Evolutionary conservation across 1,139 yeast species (phyloP).

Genomic region (Citeromyces siamensis): DNA sequence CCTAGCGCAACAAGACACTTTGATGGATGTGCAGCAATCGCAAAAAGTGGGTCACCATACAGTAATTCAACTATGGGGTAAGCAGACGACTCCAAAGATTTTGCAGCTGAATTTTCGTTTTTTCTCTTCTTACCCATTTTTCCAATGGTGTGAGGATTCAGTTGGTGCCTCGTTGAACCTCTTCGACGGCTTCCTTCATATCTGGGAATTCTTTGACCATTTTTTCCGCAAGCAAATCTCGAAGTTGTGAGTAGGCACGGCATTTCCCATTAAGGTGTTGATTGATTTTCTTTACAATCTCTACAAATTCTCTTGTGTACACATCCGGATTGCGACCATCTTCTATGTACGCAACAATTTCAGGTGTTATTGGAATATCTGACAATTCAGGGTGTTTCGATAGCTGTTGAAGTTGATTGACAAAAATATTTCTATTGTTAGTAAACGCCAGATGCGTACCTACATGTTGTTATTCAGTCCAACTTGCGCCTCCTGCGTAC

Average conservation of each 20-base stretch:
- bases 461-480: conserved; percentile 29
- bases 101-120: conserved; percentile 11
- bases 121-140: conserved; percentile 21
- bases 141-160: background rate
- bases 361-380: conserved; percentile 52
- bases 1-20: conserved; percentile 57
- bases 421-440: conserved; percentile 11
- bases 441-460: conserved; percentile 2
- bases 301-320: conserved; percentile 92
- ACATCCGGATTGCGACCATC: conserved; percentile 97
- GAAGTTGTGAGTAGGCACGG: conserved; percentile 41
- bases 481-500: conserved; percentile 53
- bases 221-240: conserved; percentile 57
- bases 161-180: conserved; percentile 30
- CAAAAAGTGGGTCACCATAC: conserved; percentile 48
- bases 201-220: conserved; percentile 72
- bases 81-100: conserved; percentile 23
- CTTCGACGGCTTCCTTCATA: conserved; percentile 37
- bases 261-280: conserved; percentile 82
- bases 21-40: conserved; percentile 74
- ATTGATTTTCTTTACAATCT: conserved; percentile 78
- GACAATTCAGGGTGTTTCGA: conserved; percentile 17
- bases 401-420: conserved; percentile 7
- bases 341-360: conserved; percentile 75
- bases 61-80: conserved; percentile 30